Evolutionary conservation across 2,329 filamentous ascomycete species (phyloP).

Genomic region (Phialemonium atrogriseum): DNA sequence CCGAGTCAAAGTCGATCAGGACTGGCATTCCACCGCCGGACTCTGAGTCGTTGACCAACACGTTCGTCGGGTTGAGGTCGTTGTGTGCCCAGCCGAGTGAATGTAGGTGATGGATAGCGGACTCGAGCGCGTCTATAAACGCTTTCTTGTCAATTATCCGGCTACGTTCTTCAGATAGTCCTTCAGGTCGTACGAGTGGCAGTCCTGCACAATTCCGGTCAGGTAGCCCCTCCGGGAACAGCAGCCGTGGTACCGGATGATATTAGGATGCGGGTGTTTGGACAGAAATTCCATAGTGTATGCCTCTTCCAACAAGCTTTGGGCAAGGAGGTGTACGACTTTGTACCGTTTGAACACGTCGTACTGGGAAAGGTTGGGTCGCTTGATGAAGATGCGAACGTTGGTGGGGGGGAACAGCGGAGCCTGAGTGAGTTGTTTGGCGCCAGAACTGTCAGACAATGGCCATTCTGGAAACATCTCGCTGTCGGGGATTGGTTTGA

Average conservation of each 20-base stretch:
- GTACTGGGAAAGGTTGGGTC: too few relatives aligned
- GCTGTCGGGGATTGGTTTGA: too few relatives aligned
- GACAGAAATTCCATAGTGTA: conserved; percentile 11
- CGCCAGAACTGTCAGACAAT: too few relatives aligned
- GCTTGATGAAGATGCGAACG: too few relatives aligned
- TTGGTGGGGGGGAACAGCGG: too few relatives aligned
- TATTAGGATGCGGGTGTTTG: conserved; percentile 17
- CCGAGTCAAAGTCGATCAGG: conserved; percentile 11
- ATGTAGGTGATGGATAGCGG: conserved; percentile 6
- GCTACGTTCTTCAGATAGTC: conserved; percentile 7
- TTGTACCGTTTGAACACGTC: too few relatives aligned
- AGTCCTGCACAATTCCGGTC: conserved; percentile 15
- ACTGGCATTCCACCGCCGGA: conserved; percentile 5
- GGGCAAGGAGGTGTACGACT: neutral
- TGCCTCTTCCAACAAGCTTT: conserved; percentile 10
- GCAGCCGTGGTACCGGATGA: conserved; percentile 20
- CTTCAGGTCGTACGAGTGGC: conserved; percentile 8
- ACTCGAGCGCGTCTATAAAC: conserved; percentile 7
- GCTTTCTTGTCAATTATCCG: conserved; percentile 4
- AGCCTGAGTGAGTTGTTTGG: too few relatives aligned
- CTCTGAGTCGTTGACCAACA: conserved; percentile 7
- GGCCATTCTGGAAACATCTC: too few relatives aligned
- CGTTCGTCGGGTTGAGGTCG: conserved; percentile 9
- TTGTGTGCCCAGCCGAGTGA: conserved; percentile 10
- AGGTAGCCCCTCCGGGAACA: conserved; percentile 14